These are phyloP conservation scores for Penicillium sp. DNA, from an alignment of 2,329 filamentous ascomycete species.

Conservation along the genomic window DNA sequence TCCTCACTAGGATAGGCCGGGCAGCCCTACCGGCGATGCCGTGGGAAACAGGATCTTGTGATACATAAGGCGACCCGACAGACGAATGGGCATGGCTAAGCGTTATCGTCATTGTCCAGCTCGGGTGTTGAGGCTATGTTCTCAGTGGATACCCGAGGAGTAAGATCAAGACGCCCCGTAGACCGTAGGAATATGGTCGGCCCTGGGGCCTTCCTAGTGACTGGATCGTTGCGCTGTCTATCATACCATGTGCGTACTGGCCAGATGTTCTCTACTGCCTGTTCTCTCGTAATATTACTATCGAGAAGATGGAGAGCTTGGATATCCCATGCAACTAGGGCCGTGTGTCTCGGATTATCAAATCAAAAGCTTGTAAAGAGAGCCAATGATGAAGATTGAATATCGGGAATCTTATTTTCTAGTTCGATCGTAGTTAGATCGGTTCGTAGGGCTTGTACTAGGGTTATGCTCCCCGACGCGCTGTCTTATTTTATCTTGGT, in stretches of 20 bases:
- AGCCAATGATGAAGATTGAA: not conserved
- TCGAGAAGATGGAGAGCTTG: not conserved
- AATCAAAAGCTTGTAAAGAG: not conserved
- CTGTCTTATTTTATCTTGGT: not conserved
- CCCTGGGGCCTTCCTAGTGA: not conserved
- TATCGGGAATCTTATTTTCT: not conserved
- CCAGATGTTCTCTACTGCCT: not conserved
- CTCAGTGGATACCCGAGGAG: not conserved
- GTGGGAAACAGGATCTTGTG: not conserved
- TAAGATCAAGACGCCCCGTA: not conserved
- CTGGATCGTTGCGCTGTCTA: not conserved
- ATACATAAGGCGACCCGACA: not conserved
- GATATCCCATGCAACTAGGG: not conserved
- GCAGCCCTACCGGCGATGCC: not conserved
- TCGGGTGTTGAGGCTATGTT: constrained; percentile 1
- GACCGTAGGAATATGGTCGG: not conserved
- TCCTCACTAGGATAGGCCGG: constrained; percentile 6
- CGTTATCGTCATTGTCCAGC: not conserved
- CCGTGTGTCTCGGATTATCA: constrained; percentile 3
- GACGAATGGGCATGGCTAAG: not conserved
- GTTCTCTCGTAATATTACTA: not conserved
- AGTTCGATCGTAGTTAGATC: not conserved
- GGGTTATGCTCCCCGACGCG: constrained; percentile 5
- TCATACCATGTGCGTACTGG: not conserved
- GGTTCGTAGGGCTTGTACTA: not conserved